Evolutionary conservation across 495 filamentous ascomycete species (phyloP).

Genomic region (Talaromyces borbonicus): DNA sequence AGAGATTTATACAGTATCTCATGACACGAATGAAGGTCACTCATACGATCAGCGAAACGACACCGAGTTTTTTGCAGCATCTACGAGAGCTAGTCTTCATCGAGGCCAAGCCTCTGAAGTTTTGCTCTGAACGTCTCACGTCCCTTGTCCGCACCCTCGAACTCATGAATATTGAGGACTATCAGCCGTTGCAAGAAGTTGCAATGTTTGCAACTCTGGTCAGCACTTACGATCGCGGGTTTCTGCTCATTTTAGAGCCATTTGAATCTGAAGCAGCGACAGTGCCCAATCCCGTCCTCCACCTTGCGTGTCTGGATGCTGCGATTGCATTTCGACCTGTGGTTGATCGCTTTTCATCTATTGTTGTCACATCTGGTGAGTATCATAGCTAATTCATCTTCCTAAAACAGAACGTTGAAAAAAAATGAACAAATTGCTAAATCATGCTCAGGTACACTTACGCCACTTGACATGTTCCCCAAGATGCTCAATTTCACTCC

Average conservation of each 20-base stretch:
- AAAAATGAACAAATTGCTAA: no score
- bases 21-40: slow-evolving; percentile 98
- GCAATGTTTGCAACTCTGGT: slow-evolving; percentile 98
- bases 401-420: no score
- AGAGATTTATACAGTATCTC: slow-evolving; percentile 94
- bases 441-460: slow-evolving; percentile 51
- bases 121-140: slow-evolving; percentile 90
- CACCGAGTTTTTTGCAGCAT: slow-evolving; percentile 86
- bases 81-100: slow-evolving; percentile 94
- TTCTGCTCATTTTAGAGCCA: slow-evolving; percentile 89
- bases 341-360: slow-evolving; percentile 92
- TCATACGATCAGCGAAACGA: slow-evolving; percentile 94
- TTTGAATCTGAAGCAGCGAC: slow-evolving; percentile 94
- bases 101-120: slow-evolving; percentile 89
- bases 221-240: slow-evolving; percentile 95
- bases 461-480: slow-evolving; percentile 96
- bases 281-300: slow-evolving; percentile 88
- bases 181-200: slow-evolving; percentile 92
- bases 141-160: slow-evolving; percentile 93
- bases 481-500: slow-evolving; percentile 93
- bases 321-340: slow-evolving; percentile 98
- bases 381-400: no score
- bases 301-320: slow-evolving; percentile 95
- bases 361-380: slow-evolving; percentile 89
- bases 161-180: slow-evolving; percentile 95